Evolutionary conservation across 495 filamentous ascomycete species (phyloP).

Genomic region (Darksidea phi): DNA sequence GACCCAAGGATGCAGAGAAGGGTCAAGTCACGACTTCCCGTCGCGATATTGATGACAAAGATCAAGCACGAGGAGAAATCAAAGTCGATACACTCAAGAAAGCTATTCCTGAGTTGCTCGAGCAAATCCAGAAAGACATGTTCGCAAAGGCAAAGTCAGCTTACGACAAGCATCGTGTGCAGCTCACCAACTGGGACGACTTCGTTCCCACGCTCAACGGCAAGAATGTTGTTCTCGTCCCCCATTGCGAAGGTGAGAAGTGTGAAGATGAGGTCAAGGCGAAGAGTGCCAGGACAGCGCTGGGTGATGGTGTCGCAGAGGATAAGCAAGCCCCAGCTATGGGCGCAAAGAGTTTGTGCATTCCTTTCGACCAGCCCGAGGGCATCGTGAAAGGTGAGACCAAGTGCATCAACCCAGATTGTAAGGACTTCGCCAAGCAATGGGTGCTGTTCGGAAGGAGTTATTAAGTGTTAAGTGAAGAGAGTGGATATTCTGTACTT

Average conservation of each 20-base stretch:
- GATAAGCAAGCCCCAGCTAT: constrained; percentile 83
- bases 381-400: constrained; percentile 75
- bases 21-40: constrained; percentile 80
- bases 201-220: constrained; percentile 82
- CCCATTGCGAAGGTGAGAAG: constrained; percentile 73
- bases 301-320: constrained; percentile 61
- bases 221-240: constrained; percentile 89
- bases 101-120: constrained; percentile 74
- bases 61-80: constrained; percentile 66
- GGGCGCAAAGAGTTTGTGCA: constrained; percentile 97
- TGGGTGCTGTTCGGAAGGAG: constrained; percentile 85
- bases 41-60: constrained; percentile 72
- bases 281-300: constrained; percentile 67
- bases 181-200: constrained; percentile 83
- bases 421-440: constrained; percentile 65
- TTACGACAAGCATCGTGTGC: constrained; percentile 73
- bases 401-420: constrained; percentile 87
- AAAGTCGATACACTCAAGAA: constrained; percentile 67
- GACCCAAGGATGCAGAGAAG: constrained; percentile 85
- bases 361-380: constrained; percentile 93
- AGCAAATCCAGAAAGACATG: constrained; percentile 83
- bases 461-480: constrained; percentile 36
- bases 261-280: constrained; percentile 97
- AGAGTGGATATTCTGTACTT: not conserved
- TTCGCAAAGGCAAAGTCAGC: constrained; percentile 76